These are phyloP conservation scores for Globisporangium carolinianum DNA, from an alignment of 352 stramenopile species.

Conservation along the genomic window DNA sequence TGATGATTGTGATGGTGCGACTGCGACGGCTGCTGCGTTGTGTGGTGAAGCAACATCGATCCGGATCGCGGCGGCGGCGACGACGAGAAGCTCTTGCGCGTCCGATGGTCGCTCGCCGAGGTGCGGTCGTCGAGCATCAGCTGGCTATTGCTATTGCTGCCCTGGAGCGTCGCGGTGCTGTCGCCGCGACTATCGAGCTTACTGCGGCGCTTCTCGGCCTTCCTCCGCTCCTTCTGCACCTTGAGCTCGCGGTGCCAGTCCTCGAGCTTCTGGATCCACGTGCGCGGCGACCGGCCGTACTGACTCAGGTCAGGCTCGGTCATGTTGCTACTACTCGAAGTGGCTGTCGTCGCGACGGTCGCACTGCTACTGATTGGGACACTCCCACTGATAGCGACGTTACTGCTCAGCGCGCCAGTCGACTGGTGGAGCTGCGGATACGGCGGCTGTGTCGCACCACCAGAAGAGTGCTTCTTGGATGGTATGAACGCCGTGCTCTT, in stretches of 20 bases:
- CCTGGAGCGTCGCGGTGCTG: conserved; percentile 11
- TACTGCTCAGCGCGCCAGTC: conserved; percentile 14
- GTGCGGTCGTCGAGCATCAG: conserved; percentile 13
- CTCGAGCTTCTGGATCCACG: conserved; percentile 75
- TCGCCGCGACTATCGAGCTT: conserved; percentile 37
- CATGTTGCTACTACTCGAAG: not conserved
- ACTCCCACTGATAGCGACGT: no score
- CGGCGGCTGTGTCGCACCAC: conserved; percentile 5
- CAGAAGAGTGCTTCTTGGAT: conserved; percentile 21
- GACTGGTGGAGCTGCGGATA: not conserved
- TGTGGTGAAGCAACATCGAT: not conserved
- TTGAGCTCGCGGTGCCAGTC: conserved; percentile 80
- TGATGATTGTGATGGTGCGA: no score
- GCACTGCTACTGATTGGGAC: no score
- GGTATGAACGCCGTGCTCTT: conserved; percentile 66
- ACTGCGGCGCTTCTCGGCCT: conserved; percentile 55
- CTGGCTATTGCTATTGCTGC: conserved; percentile 11
- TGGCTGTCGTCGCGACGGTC: not conserved
- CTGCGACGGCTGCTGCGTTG: no score
- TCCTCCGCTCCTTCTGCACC: conserved; percentile 72
- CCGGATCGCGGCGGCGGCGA: conserved; percentile 7
- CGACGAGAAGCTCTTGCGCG: conserved; percentile 16
- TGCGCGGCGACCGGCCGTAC: conserved; percentile 50
- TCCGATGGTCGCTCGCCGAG: conserved; percentile 15
- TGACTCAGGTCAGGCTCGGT: conserved; percentile 21